Evolutionary conservation across 2,329 filamentous ascomycete genomes (phyloP), one percentile per base, ranked within the genome.

Genomic region (Lizonia empirigonia): DNA sequence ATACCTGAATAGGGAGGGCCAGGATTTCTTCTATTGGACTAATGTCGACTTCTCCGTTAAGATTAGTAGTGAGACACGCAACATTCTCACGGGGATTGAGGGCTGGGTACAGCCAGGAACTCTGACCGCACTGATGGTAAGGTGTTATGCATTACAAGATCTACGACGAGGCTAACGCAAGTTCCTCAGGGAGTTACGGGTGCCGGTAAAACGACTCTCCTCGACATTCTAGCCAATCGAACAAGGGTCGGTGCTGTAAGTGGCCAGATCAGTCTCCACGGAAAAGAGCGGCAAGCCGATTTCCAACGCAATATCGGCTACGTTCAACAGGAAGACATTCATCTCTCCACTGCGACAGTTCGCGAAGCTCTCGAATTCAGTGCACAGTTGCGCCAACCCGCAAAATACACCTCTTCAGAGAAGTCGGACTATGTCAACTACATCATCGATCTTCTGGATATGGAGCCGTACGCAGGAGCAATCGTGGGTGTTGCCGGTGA

Each of bases 341-440:
- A 86, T 58, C 78, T 84, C 50, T 65, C 78, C 5, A 83, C 81
- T 13, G 71, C 77, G 27, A 86, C 83, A 0, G 83, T 87, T 3
- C 77, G 84, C 35, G 84, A 96, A 73, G 90, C 27, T 5, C 27
- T 30, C 13, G 5, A 13, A 90, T 96, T 96, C 73, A 90, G 85
- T 67, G 91, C 90, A 23, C 69, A 90, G 6, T 85, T 95, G 27
- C 87, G 91, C 48, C 91, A 94, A 67, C 90, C 90, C 0, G 6
- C 27, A 6, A 3, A 29, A 35, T 81, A 88, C 12, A 79, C 36
- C 4, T 5, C 2, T 4, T 75, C 79, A 5, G 89, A 95, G 67
- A 95, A 95, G 77, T 74, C 91, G 3, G 86, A 82, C 2, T 95
- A 95, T 55, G 91, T 95, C 15, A 86, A 94, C 34, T 86, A 95